phyloP scores from a whole-genome alignment of 73 alveolate species.

The Uronychia setigera region DNA sequence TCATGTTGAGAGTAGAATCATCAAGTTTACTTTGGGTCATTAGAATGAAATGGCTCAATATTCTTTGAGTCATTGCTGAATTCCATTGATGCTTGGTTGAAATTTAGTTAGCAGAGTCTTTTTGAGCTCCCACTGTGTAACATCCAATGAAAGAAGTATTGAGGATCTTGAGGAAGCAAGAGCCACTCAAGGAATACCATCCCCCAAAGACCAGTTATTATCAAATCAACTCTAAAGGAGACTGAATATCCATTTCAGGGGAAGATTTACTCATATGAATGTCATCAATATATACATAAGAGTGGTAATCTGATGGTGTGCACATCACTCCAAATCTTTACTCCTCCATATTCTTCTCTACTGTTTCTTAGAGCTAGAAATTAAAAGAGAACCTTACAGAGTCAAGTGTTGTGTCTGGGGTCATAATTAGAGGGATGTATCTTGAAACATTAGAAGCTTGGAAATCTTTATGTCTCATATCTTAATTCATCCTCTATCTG shows the following conservation, averaged over 20 bases:
- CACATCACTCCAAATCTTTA: conserved; percentile 23
- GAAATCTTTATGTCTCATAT: conserved; percentile 27
- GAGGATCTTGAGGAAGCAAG: conserved; percentile 4
- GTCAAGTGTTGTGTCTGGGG: conserved; percentile 15
- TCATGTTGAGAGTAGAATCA: background rate
- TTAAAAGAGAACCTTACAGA: conserved; percentile 2
- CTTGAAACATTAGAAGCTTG: conserved; percentile 7
- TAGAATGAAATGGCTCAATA: background rate
- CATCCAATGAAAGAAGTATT: background rate
- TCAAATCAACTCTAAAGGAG: conserved; percentile 27
- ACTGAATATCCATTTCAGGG: conserved; percentile 8
- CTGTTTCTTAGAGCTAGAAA: conserved; percentile 1
- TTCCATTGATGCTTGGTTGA: background rate
- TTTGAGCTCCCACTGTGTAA: background rate
- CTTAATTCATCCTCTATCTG: conserved; percentile 1
- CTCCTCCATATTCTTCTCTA: conserved; percentile 27
- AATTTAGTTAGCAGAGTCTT: background rate
- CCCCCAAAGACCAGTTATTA: conserved; percentile 34
- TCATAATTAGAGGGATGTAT: conserved; percentile 24
- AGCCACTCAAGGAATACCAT: conserved; percentile 12
- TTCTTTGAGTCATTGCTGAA: background rate
- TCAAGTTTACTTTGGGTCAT: background rate
- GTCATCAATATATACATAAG: conserved; percentile 34
- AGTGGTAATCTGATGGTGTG: conserved; percentile 19
- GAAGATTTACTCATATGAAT: conserved; percentile 9